Evolutionary conservation across 139 green algal species (phyloP), one percentile per base, ranked within the genome.

Genomic region (Coelastrella sp.): DNA sequence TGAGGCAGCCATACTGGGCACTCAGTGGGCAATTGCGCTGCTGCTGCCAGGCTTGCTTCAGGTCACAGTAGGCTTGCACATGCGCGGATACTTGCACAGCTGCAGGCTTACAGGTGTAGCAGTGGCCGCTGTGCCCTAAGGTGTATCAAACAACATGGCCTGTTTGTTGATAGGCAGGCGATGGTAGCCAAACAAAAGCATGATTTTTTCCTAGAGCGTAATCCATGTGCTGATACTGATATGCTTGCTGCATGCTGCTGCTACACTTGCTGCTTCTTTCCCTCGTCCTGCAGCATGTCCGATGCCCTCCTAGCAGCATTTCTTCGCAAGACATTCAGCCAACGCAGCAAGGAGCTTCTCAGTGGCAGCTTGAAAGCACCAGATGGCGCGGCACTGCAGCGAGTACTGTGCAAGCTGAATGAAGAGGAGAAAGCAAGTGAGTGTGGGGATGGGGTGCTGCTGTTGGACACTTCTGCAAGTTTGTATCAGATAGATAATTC

Each of bases 391-490:
- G 78, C 78, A 17, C 78, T 91, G 78, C 78, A 87, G 65, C n/a
- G 19, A 7, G 78, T 87, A 15, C 63, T 87, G 8, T n/a, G 78
- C 87, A 91, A 91, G 15, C 78, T 91, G 10, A 82, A 91, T 56
- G 78, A 87, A 80, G 87, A 91, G 49, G 87, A 91, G 63, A 85
- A 86, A 65, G 17, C 49, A 60, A 22, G 87, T 91, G 78, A 91
- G 87, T 80, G 0, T 6, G 7, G 35, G 70, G 4, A 20, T 49
- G 35, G 35, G 35, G 1, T 49, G 15, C 12, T 22, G 84, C 56
- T 80, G 76, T 49, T 59, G 82, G 61, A 15, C 63, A 20, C 9
- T 58, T 27, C 4, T 78, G 65, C 65, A 73, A 22, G 65, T 17
- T 73, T 22, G 65, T 15, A 17, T 17, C 65, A 73, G 65, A 15